Base-by-base conservation (phyloP, 768 basidiomycete species). In the Amylocystis lapponica region DNA sequence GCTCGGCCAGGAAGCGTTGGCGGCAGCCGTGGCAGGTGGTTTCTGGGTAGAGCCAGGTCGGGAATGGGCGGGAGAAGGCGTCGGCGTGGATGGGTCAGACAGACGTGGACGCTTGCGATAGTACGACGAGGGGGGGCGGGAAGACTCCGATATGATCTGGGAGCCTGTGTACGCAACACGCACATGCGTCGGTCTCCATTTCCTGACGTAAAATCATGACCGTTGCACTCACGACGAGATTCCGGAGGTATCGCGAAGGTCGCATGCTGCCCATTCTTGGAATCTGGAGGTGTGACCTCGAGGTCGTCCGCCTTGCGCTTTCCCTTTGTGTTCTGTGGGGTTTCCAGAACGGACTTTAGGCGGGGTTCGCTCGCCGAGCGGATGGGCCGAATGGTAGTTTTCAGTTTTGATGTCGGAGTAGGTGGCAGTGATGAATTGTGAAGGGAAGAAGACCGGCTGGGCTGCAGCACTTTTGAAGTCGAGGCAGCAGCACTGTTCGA, bases 261-360 rank as follows among this genome's bases (percentile, higher is more conserved):
- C 29, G 84, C 67, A 38, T 66, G 72, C 30, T 70, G 67, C 1
- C 46, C 61, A 46, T 73, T 70, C 57, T 71, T 75, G 46, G 68
- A 75, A 54, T 83, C 82, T 6, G 83, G 80, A 26, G 83, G 82
- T 3, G 84, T 83, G 25, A 72, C 65, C 47, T 80, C 81, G n/a
- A 78, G 66, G 50, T 86, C 84, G 33, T 83, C 81, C 5, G 82
- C 83, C 57, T 86, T 87, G 47, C 85, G 69, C 60, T 87, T 87
- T 6, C 81, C 81, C 52, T 69, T 76, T 26, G 62, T 56, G 46
- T 53, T 55, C 30, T 48, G 25, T 21, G 56, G 56, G 0, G 56
- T 56, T 35, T 60, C 59, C 7, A 49, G 45, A 5, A 53, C 54
- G 3, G 51, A 50, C 43, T 47, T 53, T 11, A 58, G 41, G 12